Conservation (phyloP, 2,329 filamentous ascomycete genomes). For the Aspergillus quadrilineatus region DNA sequence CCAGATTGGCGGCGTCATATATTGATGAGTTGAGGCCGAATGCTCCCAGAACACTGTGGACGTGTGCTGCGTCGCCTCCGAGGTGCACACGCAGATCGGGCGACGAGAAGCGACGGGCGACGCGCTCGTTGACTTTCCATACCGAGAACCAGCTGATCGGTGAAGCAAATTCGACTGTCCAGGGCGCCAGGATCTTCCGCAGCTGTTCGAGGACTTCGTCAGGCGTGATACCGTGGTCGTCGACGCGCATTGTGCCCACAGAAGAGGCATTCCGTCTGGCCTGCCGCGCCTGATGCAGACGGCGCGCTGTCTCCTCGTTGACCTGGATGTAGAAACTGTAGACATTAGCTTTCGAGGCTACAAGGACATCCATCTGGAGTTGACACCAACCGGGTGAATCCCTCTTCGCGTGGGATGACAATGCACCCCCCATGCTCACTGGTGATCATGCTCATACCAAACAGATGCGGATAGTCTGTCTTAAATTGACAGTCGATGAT, state of each 20-base stretch:
- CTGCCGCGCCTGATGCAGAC: not conserved
- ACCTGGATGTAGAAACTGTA: conserved; percentile 6
- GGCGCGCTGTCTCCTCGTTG: not conserved
- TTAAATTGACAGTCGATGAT: conserved; percentile 10
- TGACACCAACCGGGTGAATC: not conserved
- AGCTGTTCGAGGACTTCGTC: conserved; percentile 3
- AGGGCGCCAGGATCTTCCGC: conserved; percentile 6
- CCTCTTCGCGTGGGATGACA: conserved; percentile 8
- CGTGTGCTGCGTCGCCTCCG: not conserved
- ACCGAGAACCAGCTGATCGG: conserved; percentile 11
- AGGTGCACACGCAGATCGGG: not conserved
- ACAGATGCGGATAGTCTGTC: conserved; percentile 9
- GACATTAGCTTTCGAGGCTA: not conserved
- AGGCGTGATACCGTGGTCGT: conserved; percentile 5
- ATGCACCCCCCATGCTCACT: conserved; percentile 4
- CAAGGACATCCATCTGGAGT: not conserved
- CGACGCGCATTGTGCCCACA: not conserved
- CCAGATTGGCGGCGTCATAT: conserved; percentile 2
- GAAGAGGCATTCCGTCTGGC: not conserved
- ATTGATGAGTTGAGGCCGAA: conserved; percentile 3
- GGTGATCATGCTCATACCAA: conserved; percentile 1
- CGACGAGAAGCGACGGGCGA: not conserved
- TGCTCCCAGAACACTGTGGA: conserved; percentile 3
- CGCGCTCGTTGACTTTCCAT: conserved; percentile 9
- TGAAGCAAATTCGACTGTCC: conserved; percentile 1